These are phyloP conservation scores for Tricholoma saponaceum DNA, from an alignment of 768 basidiomycete species.

Conservation along the genomic window DNA sequence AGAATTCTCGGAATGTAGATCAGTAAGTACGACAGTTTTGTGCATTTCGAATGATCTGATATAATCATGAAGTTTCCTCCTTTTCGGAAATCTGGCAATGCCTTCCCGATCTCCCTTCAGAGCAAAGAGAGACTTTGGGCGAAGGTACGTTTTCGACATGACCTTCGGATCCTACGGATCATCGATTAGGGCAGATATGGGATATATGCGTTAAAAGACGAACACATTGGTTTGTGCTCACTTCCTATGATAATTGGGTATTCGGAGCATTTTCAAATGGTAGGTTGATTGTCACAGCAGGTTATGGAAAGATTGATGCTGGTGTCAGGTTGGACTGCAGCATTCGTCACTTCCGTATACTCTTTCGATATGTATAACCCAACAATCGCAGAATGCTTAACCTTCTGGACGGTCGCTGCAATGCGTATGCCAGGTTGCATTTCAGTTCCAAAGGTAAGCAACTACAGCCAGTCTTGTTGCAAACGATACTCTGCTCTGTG, in stretches of 20 bases:
- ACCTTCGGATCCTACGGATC: neutral
- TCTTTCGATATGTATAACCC: slow-evolving; percentile 35
- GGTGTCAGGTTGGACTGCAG: slow-evolving; percentile 46
- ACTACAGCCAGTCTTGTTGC: slow-evolving; percentile 16
- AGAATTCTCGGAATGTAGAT: slow-evolving; percentile 44
- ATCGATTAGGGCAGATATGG: slow-evolving; percentile 39
- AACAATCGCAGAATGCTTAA: slow-evolving; percentile 46
- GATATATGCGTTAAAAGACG: slow-evolving; percentile 47
- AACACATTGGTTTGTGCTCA: slow-evolving; percentile 54
- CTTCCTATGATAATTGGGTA: slow-evolving; percentile 57
- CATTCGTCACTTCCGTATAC: slow-evolving; percentile 46
- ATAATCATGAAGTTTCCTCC: slow-evolving; percentile 34
- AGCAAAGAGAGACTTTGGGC: slow-evolving; percentile 58
- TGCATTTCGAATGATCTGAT: slow-evolving; percentile 11
- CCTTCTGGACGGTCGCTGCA: slow-evolving; percentile 55
- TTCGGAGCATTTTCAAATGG: slow-evolving; percentile 61
- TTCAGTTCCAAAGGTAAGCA: slow-evolving; percentile 37
- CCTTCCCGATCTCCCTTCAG: slow-evolving; percentile 27
- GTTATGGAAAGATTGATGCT: neutral
- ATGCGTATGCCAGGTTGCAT: slow-evolving; percentile 34
- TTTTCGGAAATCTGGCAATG: slow-evolving; percentile 27
- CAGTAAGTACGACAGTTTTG: slow-evolving; percentile 24
- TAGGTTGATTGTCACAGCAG: slow-evolving; percentile 14
- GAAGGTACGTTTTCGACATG: slow-evolving; percentile 33
- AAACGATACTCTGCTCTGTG: slow-evolving; percentile 11